These are phyloP conservation scores for Trypanosomatidae sp. DNA, from an alignment of 208 protist genomes.

Conservation along the genomic window DNA sequence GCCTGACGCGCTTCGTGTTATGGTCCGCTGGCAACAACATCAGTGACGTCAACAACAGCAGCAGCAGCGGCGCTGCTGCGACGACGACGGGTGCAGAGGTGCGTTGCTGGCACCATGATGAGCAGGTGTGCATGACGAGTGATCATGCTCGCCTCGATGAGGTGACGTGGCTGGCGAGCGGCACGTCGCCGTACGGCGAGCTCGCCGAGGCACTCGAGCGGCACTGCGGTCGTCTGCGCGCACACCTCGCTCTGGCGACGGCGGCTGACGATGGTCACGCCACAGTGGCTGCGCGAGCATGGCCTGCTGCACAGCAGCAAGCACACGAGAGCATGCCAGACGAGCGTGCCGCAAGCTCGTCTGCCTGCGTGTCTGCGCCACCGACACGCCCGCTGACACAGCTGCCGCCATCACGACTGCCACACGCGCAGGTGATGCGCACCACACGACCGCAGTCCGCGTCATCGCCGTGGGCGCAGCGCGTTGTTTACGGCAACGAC, in stretches of 20 bases:
- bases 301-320: too few species aligned
- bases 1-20: too few species aligned
- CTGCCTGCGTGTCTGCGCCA: neutral
- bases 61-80: neutral
- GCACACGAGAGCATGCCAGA: neutral
- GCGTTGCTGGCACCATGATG: constrained; percentile 82
- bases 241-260: too few species aligned
- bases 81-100: constrained; percentile 41
- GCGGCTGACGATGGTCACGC: too few species aligned
- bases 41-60: neutral
- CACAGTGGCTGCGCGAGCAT: too few species aligned
- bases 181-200: constrained; percentile 71
- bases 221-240: constrained; percentile 20
- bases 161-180: constrained; percentile 46
- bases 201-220: constrained; percentile 29
- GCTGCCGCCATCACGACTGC: neutral
- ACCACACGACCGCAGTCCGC: too few species aligned
- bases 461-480: neutral
- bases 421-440: neutral
- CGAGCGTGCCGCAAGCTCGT: neutral
- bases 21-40: too few species aligned
- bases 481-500: neutral
- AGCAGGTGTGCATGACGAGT: constrained; percentile 44
- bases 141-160: constrained; percentile 48
- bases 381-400: neutral